Percentiles rank a stretch among this genome's conserved stretches.
phyloP scores from a whole-genome alignment of 75 land plant species.

The Azolla pinnata region DNA sequence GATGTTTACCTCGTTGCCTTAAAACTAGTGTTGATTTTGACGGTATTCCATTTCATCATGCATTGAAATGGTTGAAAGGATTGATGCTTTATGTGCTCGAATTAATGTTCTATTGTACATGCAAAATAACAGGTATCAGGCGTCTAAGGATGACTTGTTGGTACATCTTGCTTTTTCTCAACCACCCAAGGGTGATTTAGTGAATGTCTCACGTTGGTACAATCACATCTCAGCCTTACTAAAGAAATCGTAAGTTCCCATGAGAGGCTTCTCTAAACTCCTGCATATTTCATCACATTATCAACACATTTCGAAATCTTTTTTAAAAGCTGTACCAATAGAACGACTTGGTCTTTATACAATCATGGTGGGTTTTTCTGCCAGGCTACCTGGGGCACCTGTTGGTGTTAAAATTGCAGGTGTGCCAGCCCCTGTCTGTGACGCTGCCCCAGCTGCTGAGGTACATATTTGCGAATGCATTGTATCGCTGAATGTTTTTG shows the following conservation, averaged over 20 bases:
- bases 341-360: constrained; percentile 37
- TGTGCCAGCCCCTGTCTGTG: constrained; percentile 12
- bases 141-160: constrained; percentile 67
- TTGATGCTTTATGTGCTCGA: too few relatives aligned
- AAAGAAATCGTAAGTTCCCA: constrained; percentile 34
- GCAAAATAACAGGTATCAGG: constrained; percentile 60
- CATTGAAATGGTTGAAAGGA: too few relatives aligned
- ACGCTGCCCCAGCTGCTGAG: constrained; percentile 3
- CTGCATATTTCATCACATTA: too few relatives aligned
- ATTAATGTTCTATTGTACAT: too few relatives aligned
- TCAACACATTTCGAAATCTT: too few relatives aligned
- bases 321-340: too few relatives aligned
- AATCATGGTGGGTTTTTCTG: constrained; percentile 36
- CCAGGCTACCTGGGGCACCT: constrained; percentile 45
- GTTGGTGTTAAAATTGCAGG: constrained; percentile 41
- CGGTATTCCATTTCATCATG: too few relatives aligned
- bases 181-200: constrained; percentile 32
- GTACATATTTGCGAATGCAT: too few relatives aligned
- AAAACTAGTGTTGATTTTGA: too few relatives aligned
- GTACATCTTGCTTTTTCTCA: constrained; percentile 52
- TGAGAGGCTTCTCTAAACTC: constrained; percentile 41
- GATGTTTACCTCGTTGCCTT: too few relatives aligned
- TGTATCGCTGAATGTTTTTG: too few relatives aligned
- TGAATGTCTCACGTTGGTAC: constrained; percentile 68
- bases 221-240: constrained; percentile 41